Base-by-base conservation (phyloP, 192 early-diverging fungal species). In the Piromyces sp. region DNA sequence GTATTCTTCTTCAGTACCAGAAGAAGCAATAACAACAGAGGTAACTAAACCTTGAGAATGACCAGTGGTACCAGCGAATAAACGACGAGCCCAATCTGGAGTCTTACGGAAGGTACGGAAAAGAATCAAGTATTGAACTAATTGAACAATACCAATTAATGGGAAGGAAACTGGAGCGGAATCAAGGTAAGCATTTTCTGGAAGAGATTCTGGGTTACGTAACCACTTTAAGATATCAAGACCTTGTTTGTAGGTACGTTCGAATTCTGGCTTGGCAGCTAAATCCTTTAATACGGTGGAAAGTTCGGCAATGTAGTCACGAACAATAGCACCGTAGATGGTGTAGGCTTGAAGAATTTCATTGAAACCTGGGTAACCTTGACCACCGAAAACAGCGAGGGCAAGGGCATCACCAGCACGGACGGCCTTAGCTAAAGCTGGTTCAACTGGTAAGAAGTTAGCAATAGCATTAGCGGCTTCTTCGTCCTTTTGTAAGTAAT, bases 371-470 rank as follows among this genome's bases (percentile, higher is more conserved):
- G 51, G 51, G 84, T 95, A 95, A 82, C 96, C 96, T 88, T 98
- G 96, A 78, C 96, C 96, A 82, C 96, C 96, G 92, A 98, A 98
- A 82, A 98, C 91, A 51, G 95, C 94, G 83, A 95, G 92, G 36
- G 93, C 80, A 30, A 83, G 30, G 13, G 85, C 82, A 30, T 30
- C 30, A 30, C 36, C 82, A 22, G 79, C 82, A 30, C 51, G 51
- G 9, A 68, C 51, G n/a, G 51, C 51, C 51, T 68, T 68, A 68
- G 51, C 51, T 68, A 68, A 68, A 68, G 51, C 51, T 68, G 51
- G 51, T 68, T 68, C 51, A 68, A 68, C 26, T 68, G 51, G 51
- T 68, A 68, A 68, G 26, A 28, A 68, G 9, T 68, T n/a, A 68
- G 51, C 51, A 68, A 68, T n/a, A 68, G 51, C 51, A 4, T n/a